Base-by-base conservation (phyloP, 2,329 filamentous ascomycete species). In the Alternaria alternata region DNA sequence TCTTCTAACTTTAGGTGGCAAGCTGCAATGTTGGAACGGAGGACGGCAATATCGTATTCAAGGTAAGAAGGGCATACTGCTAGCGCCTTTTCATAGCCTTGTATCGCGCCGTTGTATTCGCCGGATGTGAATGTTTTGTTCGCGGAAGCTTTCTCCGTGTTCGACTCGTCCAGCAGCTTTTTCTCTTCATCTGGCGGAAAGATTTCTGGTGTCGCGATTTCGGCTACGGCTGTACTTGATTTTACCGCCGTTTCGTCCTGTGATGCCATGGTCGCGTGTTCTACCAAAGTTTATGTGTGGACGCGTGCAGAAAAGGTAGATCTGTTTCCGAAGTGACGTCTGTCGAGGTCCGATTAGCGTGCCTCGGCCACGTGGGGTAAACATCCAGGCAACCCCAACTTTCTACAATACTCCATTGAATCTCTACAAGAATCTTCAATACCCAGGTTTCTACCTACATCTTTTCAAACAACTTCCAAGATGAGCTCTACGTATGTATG, bases 21-120 rank as follows among this genome's bases (percentile, higher is more conserved):
- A 9, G 94, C 94, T 2, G 94, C 87, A 66, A 97, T 90, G 81
- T 98, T 98, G 75, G 91, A 93, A 60, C 90, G 88, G 6, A 98
- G 84, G 9, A 98, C 92, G 26, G 94, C 93, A 63, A 94, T 84
- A 69, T 97, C 93, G 80, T 92, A 97, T 75, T 94, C 89, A 26
- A 96, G 86, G 75, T 96, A 96, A 65, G 88, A 89, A 2, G 94
- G 94, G 71, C 92, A 94, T 7, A 89, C 86, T 12, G 88, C 84
- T 3, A 96, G 83, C 22, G 95, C 94, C 66, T 90, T 87, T 71
- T 93, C 90, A 80, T 98, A 98, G 62, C 87, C 90, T 67, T 89
- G 86, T 63, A 98, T 89, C 41, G 94, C 94, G 63, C 90, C 88
- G 57, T 89, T 86, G 79, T 91, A 95, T 63, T 89, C 87, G 42